Percentiles rank a stretch among this genome's conserved stretches.
phyloP scores from a whole-genome alignment of 352 stramenopile genomes.

The Phytophthora pini region DNA sequence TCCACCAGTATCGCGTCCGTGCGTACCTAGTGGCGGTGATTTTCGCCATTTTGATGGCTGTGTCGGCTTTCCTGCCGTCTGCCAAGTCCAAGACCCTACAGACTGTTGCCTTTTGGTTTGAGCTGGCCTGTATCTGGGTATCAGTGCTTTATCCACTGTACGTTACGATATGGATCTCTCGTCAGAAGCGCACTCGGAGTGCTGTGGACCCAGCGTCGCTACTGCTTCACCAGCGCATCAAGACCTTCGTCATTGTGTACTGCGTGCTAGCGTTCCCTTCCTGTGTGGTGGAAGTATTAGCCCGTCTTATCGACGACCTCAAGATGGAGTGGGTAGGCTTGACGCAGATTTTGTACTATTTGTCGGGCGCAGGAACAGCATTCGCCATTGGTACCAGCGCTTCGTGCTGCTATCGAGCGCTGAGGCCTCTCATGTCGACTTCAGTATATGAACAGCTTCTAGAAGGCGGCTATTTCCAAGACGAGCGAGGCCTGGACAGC shows the following conservation, averaged over 20 bases:
- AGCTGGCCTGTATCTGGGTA: slow-evolving; percentile 54
- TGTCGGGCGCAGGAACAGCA: slow-evolving; percentile 62
- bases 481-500: slow-evolving; percentile 33
- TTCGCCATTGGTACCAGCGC: slow-evolving; percentile 69
- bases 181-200: slow-evolving; percentile 46
- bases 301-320: slow-evolving; percentile 32
- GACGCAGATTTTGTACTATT: slow-evolving; percentile 63
- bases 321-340: slow-evolving; percentile 55
- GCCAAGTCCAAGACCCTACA: slow-evolving; percentile 41
- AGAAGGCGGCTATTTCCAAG: slow-evolving; percentile 64
- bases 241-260: slow-evolving; percentile 74
- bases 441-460: slow-evolving; percentile 73
- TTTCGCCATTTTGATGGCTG: slow-evolving; percentile 47
- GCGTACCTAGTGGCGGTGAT: slow-evolving; percentile 41
- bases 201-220: slow-evolving; percentile 54
- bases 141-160: slow-evolving; percentile 69
- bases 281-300: slow-evolving; percentile 57
- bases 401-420: slow-evolving; percentile 67
- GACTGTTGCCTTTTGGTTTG: slow-evolving; percentile 49
- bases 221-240: slow-evolving; percentile 70
- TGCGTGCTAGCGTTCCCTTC: slow-evolving; percentile 68
- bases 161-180: slow-evolving; percentile 52
- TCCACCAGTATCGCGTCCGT: slow-evolving; percentile 58
- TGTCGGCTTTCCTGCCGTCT: slow-evolving; percentile 43
- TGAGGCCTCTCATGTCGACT: slow-evolving; percentile 63